phyloP scores from a whole-genome alignment of 2,329 filamentous ascomycete species.

The Sarocladium oryzae region DNA sequence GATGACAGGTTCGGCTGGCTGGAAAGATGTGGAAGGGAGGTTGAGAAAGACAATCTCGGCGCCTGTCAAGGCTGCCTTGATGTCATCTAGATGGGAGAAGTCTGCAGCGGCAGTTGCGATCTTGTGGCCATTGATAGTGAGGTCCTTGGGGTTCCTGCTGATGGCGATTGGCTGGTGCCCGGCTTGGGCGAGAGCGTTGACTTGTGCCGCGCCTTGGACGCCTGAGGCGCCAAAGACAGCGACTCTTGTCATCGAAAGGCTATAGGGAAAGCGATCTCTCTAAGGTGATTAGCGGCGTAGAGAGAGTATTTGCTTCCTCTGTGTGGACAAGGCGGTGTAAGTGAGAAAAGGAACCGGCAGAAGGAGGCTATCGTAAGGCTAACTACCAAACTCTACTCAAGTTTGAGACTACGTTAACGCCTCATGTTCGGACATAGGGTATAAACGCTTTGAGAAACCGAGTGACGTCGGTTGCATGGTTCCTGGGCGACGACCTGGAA shows the following conservation, averaged over 20 bases:
- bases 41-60: conserved; percentile 20
- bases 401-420: too few species aligned
- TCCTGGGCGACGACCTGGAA: not conserved
- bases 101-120: conserved; percentile 18
- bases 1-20: conserved; percentile 34
- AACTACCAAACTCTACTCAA: too few species aligned
- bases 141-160: conserved; percentile 17
- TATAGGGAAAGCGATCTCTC: too few species aligned
- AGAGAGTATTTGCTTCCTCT: too few species aligned
- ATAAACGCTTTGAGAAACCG: too few species aligned
- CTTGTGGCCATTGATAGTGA: conserved; percentile 14
- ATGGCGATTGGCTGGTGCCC: conserved; percentile 20
- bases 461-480: too few species aligned
- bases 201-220: conserved; percentile 20
- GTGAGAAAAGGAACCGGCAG: too few species aligned
- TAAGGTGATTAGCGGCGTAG: too few species aligned
- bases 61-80: conserved; percentile 11
- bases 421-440: too few species aligned
- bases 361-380: too few species aligned
- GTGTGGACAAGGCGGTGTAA: too few species aligned
- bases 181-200: conserved; percentile 16
- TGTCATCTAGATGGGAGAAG: conserved; percentile 13
- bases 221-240: conserved; percentile 22
- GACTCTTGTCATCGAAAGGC: conserved; percentile 20
- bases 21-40: conserved; percentile 21